These are phyloP conservation scores for Theileria annulata DNA, from an alignment of 169 alveolate genomes.

Conservation along the genomic window DNA sequence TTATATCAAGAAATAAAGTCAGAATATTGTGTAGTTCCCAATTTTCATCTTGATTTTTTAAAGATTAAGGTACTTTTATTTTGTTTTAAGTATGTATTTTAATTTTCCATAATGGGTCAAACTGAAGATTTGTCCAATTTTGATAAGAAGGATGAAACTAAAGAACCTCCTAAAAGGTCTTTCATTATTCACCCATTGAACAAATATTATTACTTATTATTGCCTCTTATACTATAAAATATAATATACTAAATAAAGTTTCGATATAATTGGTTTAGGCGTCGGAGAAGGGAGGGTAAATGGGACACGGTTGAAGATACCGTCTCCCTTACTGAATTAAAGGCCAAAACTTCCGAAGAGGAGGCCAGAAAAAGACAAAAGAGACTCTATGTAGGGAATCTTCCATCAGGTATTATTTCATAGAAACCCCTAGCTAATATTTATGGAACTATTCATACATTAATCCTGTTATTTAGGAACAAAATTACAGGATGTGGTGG, in stretches of 20 bases:
- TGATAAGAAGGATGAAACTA: constrained; percentile 2
- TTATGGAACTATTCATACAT: background rate
- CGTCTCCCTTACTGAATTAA: constrained; percentile 28
- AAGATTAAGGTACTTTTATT: background rate
- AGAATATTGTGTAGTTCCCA: constrained; percentile 1
- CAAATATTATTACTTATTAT: background rate
- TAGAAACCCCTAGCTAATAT: background rate
- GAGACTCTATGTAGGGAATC: constrained; percentile 74
- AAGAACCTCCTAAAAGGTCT: constrained; percentile 19
- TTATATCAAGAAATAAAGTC: background rate
- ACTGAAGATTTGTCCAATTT: constrained; percentile 3
- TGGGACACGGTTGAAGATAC: constrained; percentile 59
- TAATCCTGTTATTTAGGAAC: constrained; percentile 34
- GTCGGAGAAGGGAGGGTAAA: constrained; percentile 61
- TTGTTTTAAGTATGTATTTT: background rate
- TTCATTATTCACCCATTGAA: background rate
- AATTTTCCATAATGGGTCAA: constrained; percentile 17
- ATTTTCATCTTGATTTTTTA: background rate
- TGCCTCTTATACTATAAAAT: background rate
- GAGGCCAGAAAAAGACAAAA: constrained; percentile 69
- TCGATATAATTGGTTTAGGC: background rate
- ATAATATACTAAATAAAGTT: background rate
- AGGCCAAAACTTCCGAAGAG: constrained; percentile 58
- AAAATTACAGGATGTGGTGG: constrained; percentile 66
- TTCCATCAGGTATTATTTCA: constrained; percentile 64